These are phyloP conservation scores for Hygrophorus pudorinus DNA, from an alignment of 768 basidiomycete species.

Conservation along the genomic window DNA sequence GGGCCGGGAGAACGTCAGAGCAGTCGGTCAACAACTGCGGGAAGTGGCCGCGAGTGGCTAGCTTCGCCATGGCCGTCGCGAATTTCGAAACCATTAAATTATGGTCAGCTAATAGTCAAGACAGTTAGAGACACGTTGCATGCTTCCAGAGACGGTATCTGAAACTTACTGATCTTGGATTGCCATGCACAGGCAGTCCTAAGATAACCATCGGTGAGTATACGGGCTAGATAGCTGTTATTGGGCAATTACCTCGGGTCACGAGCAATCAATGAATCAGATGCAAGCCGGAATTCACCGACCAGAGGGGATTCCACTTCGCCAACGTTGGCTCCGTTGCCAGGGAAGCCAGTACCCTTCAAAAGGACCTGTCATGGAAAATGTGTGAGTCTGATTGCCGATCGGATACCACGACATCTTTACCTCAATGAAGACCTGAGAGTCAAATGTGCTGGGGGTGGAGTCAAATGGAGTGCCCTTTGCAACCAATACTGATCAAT, in stretches of 20 bases:
- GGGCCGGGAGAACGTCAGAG: slow-evolving; percentile 17
- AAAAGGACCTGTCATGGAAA: too few relatives aligned
- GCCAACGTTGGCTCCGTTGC: slow-evolving; percentile 14
- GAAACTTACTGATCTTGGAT: slow-evolving; percentile 19
- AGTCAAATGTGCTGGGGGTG: slow-evolving; percentile 20
- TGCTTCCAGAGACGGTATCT: neutral
- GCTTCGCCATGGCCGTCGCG: slow-evolving; percentile 23
- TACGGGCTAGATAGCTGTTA: neutral
- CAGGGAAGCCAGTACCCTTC: neutral
- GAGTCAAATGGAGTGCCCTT: slow-evolving; percentile 21
- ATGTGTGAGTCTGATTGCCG: too few relatives aligned
- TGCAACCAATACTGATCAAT: neutral
- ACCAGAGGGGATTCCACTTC: slow-evolving; percentile 15
- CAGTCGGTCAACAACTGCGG: slow-evolving; percentile 18
- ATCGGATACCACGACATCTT: neutral
- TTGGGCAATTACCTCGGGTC: slow-evolving; percentile 3
- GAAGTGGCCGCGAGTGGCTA: slow-evolving; percentile 21
- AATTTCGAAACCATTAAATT: slow-evolving; percentile 16
- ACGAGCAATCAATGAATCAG: slow-evolving; percentile 16
- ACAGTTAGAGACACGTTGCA: neutral
- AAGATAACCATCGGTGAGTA: neutral
- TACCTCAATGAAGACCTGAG: slow-evolving; percentile 24
- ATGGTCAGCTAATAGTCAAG: slow-evolving; percentile 13
- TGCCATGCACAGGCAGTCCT: slow-evolving; percentile 33
- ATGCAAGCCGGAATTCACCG: slow-evolving; percentile 23